Evolutionary conservation across 176 grass and related monocot species (phyloP).

Genomic region (Juncus inflexus): DNA sequence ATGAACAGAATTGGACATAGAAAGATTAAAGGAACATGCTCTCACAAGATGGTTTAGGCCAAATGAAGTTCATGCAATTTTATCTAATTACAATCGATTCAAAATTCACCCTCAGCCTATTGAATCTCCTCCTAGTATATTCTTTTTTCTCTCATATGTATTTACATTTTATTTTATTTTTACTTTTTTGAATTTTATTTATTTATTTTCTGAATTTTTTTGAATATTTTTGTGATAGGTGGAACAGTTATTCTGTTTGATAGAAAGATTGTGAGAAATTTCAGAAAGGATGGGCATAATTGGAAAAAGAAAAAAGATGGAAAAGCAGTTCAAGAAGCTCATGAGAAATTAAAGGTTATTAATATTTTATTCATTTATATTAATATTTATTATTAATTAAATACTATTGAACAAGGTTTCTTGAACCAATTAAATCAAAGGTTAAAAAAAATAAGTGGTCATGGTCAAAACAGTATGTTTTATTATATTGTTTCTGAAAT

Average conservation of each 20-base stretch:
- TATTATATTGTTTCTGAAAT: too few species aligned
- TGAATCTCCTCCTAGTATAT: conserved; percentile 62
- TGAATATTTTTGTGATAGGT: conserved; percentile 36
- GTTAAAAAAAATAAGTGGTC: neutral
- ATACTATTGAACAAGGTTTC: neutral
- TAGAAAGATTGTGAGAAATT: conserved; percentile 87
- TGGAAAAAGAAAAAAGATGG: conserved; percentile 99
- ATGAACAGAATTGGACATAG: conserved; percentile 62
- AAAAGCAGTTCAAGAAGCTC: conserved; percentile 95
- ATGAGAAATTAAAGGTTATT: conserved; percentile 90
- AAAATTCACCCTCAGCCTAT: conserved; percentile 68
- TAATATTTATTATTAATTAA: conserved; percentile 3
- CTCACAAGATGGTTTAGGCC: conserved; percentile 67
- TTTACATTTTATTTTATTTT: conserved; percentile 1
- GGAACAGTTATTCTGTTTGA: conserved; percentile 83
- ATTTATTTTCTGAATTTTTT: conserved; percentile 1
- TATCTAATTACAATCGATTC: conserved; percentile 59
- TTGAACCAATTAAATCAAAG: neutral
- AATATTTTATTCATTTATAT: neutral
- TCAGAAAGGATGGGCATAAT: conserved; percentile 89
- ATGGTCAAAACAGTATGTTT: too few species aligned
- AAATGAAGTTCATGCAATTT: conserved; percentile 83
- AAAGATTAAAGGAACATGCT: conserved; percentile 58
- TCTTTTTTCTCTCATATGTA: neutral
- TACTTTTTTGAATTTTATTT: conserved; percentile 4